phyloP scores from a whole-genome alignment of 2,329 filamentous ascomycete genomes.

The Canariomyces notabilis region DNA sequence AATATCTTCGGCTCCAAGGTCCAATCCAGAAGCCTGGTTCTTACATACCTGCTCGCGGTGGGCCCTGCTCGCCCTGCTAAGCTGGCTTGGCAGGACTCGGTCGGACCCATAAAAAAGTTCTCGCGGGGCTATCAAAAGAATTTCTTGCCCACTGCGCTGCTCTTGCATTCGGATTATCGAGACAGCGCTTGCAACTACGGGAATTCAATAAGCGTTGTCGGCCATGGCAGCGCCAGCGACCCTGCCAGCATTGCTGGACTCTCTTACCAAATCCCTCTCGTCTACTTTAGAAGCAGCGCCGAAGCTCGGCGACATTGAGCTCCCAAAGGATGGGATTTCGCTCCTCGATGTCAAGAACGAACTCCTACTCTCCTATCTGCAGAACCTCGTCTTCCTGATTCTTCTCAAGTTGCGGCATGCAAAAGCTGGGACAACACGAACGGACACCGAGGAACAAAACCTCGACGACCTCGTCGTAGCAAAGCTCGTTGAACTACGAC shows the following conservation, averaged over 20 bases:
- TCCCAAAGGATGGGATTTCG: constrained; percentile 84
- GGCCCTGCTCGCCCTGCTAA: no score
- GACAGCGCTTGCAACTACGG: background rate
- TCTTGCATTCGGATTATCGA: background rate
- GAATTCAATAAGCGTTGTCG: no score
- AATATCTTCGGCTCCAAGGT: background rate
- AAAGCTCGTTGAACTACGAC: constrained; percentile 84
- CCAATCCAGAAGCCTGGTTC: no score
- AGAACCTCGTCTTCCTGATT: constrained; percentile 86
- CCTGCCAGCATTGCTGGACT: constrained; percentile 45
- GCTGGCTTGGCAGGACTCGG: constrained; percentile 9
- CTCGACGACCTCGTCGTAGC: constrained; percentile 66
- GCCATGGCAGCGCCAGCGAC: constrained; percentile 29
- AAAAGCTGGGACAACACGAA: constrained; percentile 26
- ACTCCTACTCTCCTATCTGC: constrained; percentile 90
- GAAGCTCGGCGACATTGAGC: constrained; percentile 56
- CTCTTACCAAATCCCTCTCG: constrained; percentile 53
- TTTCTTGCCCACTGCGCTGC: background rate
- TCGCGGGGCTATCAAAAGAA: constrained; percentile 6
- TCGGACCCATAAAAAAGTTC: constrained; percentile 10
- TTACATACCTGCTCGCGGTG: no score
- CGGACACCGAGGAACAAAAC: constrained; percentile 35
- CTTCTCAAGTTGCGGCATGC: constrained; percentile 69
- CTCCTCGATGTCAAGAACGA: constrained; percentile 96
- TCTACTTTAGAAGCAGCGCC: constrained; percentile 64